phyloP scores from a whole-genome alignment of 129 eudicot species.

The Gnaphalium uliginosum region DNA sequence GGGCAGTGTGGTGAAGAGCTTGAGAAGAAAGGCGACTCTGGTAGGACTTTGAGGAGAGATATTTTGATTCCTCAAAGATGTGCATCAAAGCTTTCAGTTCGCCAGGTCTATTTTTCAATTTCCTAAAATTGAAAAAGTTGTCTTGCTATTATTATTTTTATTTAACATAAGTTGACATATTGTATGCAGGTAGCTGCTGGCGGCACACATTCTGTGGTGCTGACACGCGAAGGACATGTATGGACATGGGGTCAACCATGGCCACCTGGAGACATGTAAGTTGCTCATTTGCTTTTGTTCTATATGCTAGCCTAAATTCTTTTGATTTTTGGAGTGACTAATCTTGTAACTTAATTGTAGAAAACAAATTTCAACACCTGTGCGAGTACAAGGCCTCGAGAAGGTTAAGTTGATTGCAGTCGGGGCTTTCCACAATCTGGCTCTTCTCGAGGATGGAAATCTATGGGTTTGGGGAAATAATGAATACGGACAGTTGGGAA shows the following conservation, averaged over 20 bases:
- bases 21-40: constrained; percentile 83
- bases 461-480: constrained; percentile 98
- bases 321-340: background rate
- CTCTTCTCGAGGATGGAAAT: constrained; percentile 80
- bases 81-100: constrained; percentile 89
- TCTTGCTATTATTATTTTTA: background rate
- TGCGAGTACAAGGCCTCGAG: constrained; percentile 95
- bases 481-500: constrained; percentile 97
- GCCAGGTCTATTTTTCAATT: constrained; percentile 56
- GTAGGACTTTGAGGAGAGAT: constrained; percentile 85
- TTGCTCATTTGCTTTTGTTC: background rate
- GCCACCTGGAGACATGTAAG: constrained; percentile 99
- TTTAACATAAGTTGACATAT: constrained; percentile 10
- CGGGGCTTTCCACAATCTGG: constrained; percentile 97
- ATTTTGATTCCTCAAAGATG: constrained; percentile 93
- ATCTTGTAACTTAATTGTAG: constrained; percentile 34
- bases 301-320: background rate
- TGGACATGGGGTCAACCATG: constrained; percentile 99
- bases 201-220: constrained; percentile 96
- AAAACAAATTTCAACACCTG: constrained; percentile 97
- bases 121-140: background rate
- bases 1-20: constrained; percentile 99
- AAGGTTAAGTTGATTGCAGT: constrained; percentile 88
- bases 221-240: constrained; percentile 92
- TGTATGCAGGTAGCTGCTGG: constrained; percentile 93